Evolutionary conservation across 148 eudicot genomes (phyloP).

Genomic region (Dianthus caryophyllus): DNA sequence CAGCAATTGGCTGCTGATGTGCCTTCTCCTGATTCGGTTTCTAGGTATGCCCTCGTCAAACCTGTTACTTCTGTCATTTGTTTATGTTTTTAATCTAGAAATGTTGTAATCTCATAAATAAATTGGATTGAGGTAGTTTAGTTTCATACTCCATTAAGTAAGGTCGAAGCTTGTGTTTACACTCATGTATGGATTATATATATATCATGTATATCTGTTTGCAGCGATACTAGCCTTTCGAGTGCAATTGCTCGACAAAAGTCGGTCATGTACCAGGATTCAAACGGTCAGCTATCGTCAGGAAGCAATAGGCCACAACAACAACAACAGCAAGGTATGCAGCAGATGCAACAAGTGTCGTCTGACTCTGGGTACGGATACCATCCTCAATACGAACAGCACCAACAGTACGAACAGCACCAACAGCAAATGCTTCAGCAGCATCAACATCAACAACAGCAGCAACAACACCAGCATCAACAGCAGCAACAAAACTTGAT

Average conservation of each 20-base stretch:
- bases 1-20: slow-evolving; percentile 40
- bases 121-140: background rate
- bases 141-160: background rate
- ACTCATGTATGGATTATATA: background rate
- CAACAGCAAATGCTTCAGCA: slow-evolving; percentile 16
- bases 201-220: background rate
- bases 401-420: slow-evolving; percentile 16
- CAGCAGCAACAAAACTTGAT: slow-evolving; percentile 27
- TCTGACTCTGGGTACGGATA: slow-evolving; percentile 3
- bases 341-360: slow-evolving; percentile 25
- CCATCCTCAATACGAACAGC: slow-evolving; percentile 14
- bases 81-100: no score
- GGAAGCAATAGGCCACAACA: slow-evolving; percentile 31
- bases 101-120: no score
- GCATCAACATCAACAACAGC: slow-evolving; percentile 23
- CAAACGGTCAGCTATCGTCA: slow-evolving; percentile 40
- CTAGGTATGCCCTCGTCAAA: slow-evolving; percentile 80
- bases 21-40: slow-evolving; percentile 78
- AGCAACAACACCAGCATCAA: slow-evolving; percentile 42
- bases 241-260: slow-evolving; percentile 60
- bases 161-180: background rate
- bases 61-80: background rate
- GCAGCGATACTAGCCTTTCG: slow-evolving; percentile 68
- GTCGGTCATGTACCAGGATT: slow-evolving; percentile 54
- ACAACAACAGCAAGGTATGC: no score